A percentile compares a stretch with the other conserved stretches of the same genome.
phyloP scores from a whole-genome alignment of 1,284 basidiomycete genomes.

The Filobasidium uniguttulatum region DNA sequence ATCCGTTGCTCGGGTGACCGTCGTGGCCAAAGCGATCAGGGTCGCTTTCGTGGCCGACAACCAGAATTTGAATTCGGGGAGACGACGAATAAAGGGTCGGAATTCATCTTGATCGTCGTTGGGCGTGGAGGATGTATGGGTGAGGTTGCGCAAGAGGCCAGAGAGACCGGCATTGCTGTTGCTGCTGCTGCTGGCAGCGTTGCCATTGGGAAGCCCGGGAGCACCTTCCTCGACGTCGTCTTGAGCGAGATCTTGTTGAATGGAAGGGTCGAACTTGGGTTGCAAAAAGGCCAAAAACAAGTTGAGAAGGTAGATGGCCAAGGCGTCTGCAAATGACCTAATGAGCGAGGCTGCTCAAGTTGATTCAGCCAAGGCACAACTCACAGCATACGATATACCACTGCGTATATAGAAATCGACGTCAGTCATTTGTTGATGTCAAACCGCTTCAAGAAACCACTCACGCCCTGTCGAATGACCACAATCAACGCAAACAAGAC shows the following conservation, averaged over 20 bases:
- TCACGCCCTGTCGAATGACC: conserved; percentile 73
- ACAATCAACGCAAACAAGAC: conserved; percentile 75
- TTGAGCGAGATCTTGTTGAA: conserved; percentile 81
- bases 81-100: conserved; percentile 83
- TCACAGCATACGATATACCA: conserved; percentile 63
- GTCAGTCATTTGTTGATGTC: not conserved
- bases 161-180: conserved; percentile 22
- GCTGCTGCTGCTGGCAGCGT: conserved; percentile 20
- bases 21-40: conserved; percentile 61
- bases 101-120: conserved; percentile 70
- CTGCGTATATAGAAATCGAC: conserved; percentile 32
- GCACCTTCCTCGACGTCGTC: conserved; percentile 93
- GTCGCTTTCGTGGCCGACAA: conserved; percentile 83
- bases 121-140: conserved; percentile 15
- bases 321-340: conserved; percentile 49
- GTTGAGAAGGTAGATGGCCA: conserved; percentile 85
- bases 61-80: conserved; percentile 59
- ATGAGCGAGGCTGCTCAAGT: not conserved
- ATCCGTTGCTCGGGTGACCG: conserved; percentile 68
- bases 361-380: conserved; percentile 37
- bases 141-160: conserved; percentile 32
- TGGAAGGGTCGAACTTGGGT: conserved; percentile 74
- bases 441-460: conserved; percentile 30
- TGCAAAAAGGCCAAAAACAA: conserved; percentile 41
- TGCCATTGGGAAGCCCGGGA: conserved; percentile 32